Evolutionary conservation across 1,139 yeast genomes (phyloP).

Genomic region (Candida sanyaensis): DNA sequence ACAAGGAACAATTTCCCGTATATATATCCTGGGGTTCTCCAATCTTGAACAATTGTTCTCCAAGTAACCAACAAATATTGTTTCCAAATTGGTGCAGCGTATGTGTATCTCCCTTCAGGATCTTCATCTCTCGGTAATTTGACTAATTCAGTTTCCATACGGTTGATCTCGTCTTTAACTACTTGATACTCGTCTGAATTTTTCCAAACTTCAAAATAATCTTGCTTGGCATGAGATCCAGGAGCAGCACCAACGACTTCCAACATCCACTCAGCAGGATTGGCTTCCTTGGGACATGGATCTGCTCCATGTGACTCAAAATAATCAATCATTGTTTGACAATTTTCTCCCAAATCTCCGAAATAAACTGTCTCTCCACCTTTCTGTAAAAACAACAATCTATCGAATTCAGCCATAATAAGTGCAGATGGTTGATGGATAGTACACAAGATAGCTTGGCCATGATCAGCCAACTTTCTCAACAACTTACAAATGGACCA

Average conservation of each 20-base stretch:
- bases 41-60: slow-evolving; percentile 36
- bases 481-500: slow-evolving; percentile 44
- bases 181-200: slow-evolving; percentile 28
- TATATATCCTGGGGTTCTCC: slow-evolving; percentile 47
- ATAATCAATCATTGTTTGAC: slow-evolving; percentile 49
- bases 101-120: slow-evolving; percentile 23
- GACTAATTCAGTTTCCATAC: slow-evolving; percentile 32
- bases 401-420: slow-evolving; percentile 34
- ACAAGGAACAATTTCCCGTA: slow-evolving; percentile 42
- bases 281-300: slow-evolving; percentile 43
- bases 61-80: slow-evolving; percentile 28
- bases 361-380: slow-evolving; percentile 65
- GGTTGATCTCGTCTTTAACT: slow-evolving; percentile 25
- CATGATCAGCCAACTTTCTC: slow-evolving; percentile 41
- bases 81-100: slow-evolving; percentile 29
- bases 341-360: slow-evolving; percentile 62
- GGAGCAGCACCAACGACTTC: slow-evolving; percentile 52
- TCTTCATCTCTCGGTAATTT: slow-evolving; percentile 26
- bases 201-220: slow-evolving; percentile 36
- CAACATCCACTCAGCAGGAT: slow-evolving; percentile 62
- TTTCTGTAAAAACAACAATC: slow-evolving; percentile 36
- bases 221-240: slow-evolving; percentile 34
- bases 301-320: slow-evolving; percentile 55
- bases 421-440: slow-evolving; percentile 45
- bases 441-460: slow-evolving; percentile 44